Conservation (phyloP, 495 filamentous ascomycete species). For the Cercophora scortea region DNA sequence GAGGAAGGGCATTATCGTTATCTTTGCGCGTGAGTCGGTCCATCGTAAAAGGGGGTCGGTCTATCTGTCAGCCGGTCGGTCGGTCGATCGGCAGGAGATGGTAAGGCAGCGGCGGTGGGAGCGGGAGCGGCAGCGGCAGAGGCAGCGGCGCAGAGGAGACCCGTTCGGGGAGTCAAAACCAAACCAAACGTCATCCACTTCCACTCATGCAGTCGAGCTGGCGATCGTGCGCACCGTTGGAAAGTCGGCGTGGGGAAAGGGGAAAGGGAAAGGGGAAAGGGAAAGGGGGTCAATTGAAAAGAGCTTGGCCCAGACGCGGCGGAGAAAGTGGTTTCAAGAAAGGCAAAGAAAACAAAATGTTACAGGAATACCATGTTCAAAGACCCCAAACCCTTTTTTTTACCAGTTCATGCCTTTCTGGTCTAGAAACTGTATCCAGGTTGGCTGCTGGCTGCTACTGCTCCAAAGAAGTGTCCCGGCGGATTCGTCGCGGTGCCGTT, state of each 20-base stretch:
- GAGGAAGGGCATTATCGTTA: conserved; percentile 30
- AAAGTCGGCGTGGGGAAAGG: neutral
- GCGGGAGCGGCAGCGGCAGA: neutral
- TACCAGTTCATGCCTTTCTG: too few species aligned
- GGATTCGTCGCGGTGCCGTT: conserved; percentile 12
- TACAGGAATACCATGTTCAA: too few species aligned
- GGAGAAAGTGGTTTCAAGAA: too few species aligned
- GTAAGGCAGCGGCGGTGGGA: conserved; percentile 14
- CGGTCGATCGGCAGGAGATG: neutral
- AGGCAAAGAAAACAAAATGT: too few species aligned
- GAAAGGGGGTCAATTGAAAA: neutral
- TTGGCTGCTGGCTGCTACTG: too few species aligned
- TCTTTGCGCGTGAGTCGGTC: conserved; percentile 23
- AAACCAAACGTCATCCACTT: conserved; percentile 16
- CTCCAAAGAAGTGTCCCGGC: neutral
- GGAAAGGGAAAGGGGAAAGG: neutral
- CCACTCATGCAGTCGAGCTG: neutral
- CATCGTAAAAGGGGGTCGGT: conserved; percentile 7
- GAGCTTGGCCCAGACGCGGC: neutral
- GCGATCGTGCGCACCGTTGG: neutral
- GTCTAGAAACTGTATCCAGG: too few species aligned
- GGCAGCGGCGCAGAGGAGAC: neutral
- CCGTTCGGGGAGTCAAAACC: conserved; percentile 13
- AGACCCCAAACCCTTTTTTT: too few species aligned
- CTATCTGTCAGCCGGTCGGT: neutral